Percentiles rank a stretch among this genome's conserved stretches.
phyloP scores from a whole-genome alignment of 441 rosid genomes.

The Jatropha podagrica region DNA sequence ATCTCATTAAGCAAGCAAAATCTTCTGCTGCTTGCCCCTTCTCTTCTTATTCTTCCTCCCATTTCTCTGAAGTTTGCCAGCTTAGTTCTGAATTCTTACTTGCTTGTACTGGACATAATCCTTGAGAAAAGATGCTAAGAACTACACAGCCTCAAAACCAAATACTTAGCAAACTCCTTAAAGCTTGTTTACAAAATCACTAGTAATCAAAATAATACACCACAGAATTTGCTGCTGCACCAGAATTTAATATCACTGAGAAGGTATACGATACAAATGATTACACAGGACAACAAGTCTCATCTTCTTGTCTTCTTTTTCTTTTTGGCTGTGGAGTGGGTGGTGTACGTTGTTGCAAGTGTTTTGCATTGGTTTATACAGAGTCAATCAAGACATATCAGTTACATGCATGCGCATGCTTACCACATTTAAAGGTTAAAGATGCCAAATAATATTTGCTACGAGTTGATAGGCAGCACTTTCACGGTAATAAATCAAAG shows the following conservation, averaged over 20 bases:
- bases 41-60: background rate
- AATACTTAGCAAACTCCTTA: background rate
- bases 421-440: background rate
- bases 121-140: background rate
- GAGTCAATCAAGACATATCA: background rate
- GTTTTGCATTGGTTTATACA: background rate
- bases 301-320: background rate
- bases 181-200: background rate
- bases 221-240: background rate
- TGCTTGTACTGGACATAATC: background rate
- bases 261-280: background rate
- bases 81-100: background rate
- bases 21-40: background rate
- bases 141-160: background rate
- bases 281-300: background rate
- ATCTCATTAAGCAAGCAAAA: background rate
- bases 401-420: background rate
- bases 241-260: background rate
- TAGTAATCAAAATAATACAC: background rate
- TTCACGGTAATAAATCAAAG: background rate
- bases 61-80: background rate
- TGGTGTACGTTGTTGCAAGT: background rate
- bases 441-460: background rate
- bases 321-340: no score
- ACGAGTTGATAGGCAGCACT: background rate